Evolutionary conservation across 306 rosid genomes (phyloP).

Genomic region (Sesbania bispinosa): DNA sequence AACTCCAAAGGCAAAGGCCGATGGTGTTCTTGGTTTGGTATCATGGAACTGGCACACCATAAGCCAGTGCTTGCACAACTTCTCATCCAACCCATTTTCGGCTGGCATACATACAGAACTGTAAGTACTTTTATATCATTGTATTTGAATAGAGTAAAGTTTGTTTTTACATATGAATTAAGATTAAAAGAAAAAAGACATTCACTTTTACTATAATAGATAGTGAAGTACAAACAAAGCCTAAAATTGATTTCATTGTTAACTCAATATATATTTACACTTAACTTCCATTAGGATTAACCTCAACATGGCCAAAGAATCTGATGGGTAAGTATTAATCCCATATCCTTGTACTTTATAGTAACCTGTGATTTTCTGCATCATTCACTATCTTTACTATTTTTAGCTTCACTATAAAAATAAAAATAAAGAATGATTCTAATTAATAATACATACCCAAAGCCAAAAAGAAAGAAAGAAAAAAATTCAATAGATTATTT

Average conservation of each 20-base stretch:
- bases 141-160: neutral
- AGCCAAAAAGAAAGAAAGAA: too few species aligned
- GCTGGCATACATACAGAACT: conserved; percentile 48
- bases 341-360: too few species aligned
- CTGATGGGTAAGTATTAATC: too few species aligned
- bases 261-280: conserved; percentile 27
- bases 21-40: conserved; percentile 93
- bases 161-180: conserved; percentile 14
- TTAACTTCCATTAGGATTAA: conserved; percentile 87
- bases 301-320: conserved; percentile 89
- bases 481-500: too few species aligned
- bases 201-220: neutral
- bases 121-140: conserved; percentile 17
- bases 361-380: too few species aligned
- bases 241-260: conserved; percentile 2
- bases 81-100: conserved; percentile 97
- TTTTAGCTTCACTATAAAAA: too few species aligned
- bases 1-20: conserved; percentile 93
- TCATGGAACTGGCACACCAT: conserved; percentile 99
- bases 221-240: neutral
- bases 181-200: neutral
- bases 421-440: too few species aligned
- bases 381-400: too few species aligned
- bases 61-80: conserved; percentile 80
- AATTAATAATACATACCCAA: too few species aligned